Evolutionary conservation across 2,329 filamentous ascomycete species (phyloP).

Genomic region (Colletotrichum aenigma): DNA sequence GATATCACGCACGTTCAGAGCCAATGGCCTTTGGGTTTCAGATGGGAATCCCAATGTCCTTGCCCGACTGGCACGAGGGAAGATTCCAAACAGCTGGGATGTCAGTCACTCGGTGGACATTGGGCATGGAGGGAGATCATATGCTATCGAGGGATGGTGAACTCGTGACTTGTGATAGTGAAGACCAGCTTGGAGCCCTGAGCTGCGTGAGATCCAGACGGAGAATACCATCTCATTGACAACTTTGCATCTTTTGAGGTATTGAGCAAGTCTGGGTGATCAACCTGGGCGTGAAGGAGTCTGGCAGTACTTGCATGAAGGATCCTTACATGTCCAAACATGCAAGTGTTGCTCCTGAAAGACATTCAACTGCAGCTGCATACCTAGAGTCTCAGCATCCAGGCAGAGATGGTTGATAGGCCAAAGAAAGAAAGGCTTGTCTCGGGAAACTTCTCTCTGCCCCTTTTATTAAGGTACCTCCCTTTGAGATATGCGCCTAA

Average conservation of each 20-base stretch:
- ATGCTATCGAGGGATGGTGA: background rate
- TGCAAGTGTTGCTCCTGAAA: background rate
- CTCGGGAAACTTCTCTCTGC: background rate
- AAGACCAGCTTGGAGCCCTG: background rate
- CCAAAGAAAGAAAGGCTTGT: background rate
- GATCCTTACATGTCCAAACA: rapidly evolving
- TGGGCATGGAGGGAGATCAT: background rate
- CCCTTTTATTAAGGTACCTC: background rate
- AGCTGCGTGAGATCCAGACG: rapidly evolving
- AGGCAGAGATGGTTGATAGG: rapidly evolving
- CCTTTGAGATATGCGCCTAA: background rate
- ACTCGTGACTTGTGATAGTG: background rate
- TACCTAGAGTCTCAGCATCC: rapidly evolving
- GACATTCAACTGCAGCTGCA: background rate
- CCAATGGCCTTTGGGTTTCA: background rate
- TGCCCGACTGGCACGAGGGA: background rate
- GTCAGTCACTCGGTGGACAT: background rate
- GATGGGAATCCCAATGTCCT: background rate
- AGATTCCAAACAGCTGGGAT: background rate
- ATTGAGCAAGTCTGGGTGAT: background rate
- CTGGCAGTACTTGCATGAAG: background rate
- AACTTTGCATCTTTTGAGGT: background rate
- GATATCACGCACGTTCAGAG: background rate
- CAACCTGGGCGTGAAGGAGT: background rate
- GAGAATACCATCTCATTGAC: rapidly evolving